These are phyloP conservation scores for Cercophora newfieldiana DNA, from an alignment of 495 filamentous ascomycete species.

Conservation along the genomic window DNA sequence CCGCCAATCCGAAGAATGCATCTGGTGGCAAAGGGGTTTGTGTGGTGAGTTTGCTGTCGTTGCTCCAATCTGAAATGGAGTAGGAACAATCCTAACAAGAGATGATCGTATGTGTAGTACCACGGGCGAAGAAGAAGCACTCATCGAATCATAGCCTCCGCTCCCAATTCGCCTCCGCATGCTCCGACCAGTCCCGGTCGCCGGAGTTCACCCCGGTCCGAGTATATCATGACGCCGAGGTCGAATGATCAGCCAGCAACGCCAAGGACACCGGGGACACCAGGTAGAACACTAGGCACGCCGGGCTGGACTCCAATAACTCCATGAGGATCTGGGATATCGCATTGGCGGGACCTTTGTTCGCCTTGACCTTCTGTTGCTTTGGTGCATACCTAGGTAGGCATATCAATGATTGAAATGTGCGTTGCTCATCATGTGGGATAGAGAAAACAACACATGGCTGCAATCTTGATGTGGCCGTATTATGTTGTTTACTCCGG, in stretches of 20 bases:
- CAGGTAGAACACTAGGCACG: not conserved
- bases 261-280: not conserved
- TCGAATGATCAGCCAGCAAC: not conserved
- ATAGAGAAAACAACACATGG: not conserved
- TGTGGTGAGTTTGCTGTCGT: slow-evolving; percentile 31
- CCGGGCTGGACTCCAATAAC: not conserved
- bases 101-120: slow-evolving; percentile 17
- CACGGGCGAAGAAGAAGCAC: slow-evolving; percentile 18
- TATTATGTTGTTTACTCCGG: no score
- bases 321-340: not conserved
- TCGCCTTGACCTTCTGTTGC: not conserved
- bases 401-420: not conserved
- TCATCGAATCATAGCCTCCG: not conserved
- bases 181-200: not conserved
- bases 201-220: not conserved
- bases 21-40: slow-evolving; percentile 58
- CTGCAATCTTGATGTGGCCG: not conserved
- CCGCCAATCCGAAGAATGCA: slow-evolving; percentile 54
- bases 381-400: not conserved
- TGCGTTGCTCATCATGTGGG: not conserved
- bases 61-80: not conserved
- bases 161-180: not conserved
- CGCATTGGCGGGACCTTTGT: not conserved
- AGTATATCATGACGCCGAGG: not conserved
- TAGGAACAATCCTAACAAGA: not conserved